Evolutionary conservation across 495 filamentous ascomycete species (phyloP).

Genomic region (Trichoderma virens): DNA sequence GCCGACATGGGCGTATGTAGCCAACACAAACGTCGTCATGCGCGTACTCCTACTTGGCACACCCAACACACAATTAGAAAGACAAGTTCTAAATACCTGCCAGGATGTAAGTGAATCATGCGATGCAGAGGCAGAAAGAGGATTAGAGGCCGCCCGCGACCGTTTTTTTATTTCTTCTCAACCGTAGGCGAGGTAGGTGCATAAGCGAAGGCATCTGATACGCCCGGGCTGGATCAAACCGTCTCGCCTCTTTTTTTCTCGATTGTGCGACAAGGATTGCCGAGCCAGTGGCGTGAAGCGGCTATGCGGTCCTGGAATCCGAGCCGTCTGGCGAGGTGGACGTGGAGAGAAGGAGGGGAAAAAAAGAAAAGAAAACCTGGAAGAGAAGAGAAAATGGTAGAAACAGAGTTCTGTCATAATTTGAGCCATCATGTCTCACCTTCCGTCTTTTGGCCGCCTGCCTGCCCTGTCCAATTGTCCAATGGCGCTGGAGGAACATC

Average conservation of each 20-base stretch:
- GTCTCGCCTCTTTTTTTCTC: neutral
- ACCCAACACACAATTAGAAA: too few species aligned
- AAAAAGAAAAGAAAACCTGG: neutral
- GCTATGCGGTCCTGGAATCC: neutral
- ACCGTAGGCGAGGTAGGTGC: neutral
- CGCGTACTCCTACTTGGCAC: neutral
- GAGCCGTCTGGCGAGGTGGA: neutral
- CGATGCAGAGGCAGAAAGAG: neutral
- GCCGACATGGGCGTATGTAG: neutral
- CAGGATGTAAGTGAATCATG: too few species aligned
- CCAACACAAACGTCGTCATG: neutral
- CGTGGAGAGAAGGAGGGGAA: neutral
- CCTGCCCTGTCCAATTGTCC: neutral
- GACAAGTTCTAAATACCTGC: too few species aligned
- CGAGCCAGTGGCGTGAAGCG: neutral
- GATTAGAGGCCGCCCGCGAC: neutral
- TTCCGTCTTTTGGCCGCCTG: neutral
- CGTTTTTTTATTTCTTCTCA: too few species aligned
- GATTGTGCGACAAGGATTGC: neutral
- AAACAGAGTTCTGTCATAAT: neutral
- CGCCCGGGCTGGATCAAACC: neutral
- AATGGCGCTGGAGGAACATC: too few species aligned
- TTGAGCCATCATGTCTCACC: neutral
- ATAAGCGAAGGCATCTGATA: conserved; percentile 3
- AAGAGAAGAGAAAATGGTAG: neutral